These are phyloP conservation scores for Dryadomyces sulphureus DNA, from an alignment of 2,329 filamentous ascomycete genomes.

Conservation along the genomic window DNA sequence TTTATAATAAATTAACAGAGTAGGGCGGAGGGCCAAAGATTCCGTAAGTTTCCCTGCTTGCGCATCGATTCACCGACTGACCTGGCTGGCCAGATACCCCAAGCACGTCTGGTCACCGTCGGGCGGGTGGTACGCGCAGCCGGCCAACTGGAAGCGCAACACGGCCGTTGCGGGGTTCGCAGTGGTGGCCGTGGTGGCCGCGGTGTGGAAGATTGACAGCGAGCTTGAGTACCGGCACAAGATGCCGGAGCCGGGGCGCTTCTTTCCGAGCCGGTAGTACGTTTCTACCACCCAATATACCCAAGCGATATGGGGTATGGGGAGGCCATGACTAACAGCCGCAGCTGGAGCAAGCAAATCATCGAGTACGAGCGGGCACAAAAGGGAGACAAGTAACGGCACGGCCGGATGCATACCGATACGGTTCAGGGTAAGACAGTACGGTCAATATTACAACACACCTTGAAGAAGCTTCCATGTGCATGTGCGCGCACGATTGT, in stretches of 20 bases:
- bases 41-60: constrained; percentile 34
- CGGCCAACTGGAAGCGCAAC: constrained; percentile 88
- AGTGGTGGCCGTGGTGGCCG: constrained; percentile 46
- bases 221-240: constrained; percentile 57
- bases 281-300: no score
- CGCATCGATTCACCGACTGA: no score
- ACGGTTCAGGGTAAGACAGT: no score
- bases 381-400: constrained; percentile 14
- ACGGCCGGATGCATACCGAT: background rate
- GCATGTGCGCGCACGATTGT: no score
- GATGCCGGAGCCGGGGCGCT: constrained; percentile 65
- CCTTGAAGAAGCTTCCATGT: no score
- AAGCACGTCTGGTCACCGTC: constrained; percentile 99
- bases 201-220: constrained; percentile 58
- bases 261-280: constrained; percentile 79
- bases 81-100: constrained; percentile 73
- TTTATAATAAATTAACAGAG: no score
- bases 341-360: constrained; percentile 31
- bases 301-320: no score
- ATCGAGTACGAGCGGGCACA: constrained; percentile 28
- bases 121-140: constrained; percentile 95
- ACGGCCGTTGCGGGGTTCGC: constrained; percentile 32
- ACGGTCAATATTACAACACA: no score
- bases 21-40: constrained; percentile 63
- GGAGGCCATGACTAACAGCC: no score